These are phyloP conservation scores for Pseudogymnoascus sp. DNA, from an alignment of 2,329 filamentous ascomycete genomes.

Conservation along the genomic window DNA sequence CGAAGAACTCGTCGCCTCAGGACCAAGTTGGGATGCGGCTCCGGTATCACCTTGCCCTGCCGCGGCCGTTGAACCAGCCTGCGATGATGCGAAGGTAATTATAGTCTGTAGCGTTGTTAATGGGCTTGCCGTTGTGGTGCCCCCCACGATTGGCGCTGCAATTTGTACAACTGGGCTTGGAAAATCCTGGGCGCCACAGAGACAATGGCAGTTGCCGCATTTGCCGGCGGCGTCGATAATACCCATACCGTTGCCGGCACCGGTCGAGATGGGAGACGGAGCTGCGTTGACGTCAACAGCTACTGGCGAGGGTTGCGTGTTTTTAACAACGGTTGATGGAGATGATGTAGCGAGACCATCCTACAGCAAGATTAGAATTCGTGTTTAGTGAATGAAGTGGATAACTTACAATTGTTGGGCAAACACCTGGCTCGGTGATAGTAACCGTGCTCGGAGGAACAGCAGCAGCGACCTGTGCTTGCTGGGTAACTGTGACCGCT, in stretches of 20 bases:
- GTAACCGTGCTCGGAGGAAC: not conserved
- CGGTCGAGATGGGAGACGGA: not conserved
- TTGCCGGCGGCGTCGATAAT: not conserved
- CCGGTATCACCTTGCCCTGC: not conserved
- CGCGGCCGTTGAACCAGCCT: conserved; percentile 4
- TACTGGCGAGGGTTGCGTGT: not conserved
- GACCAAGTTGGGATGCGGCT: not conserved
- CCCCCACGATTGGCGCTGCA: not conserved
- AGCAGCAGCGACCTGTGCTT: not conserved
- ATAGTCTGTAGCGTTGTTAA: conserved; percentile 12
- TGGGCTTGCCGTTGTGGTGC: not conserved
- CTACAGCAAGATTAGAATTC: not conserved
- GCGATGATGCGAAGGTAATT: not conserved
- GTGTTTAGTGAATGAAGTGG: not conserved
- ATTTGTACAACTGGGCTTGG: not conserved
- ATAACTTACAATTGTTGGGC: not conserved
- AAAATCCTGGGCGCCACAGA: not conserved
- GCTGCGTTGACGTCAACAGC: not conserved
- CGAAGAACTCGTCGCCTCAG: not conserved
- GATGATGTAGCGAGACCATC: not conserved
- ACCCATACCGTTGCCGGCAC: not conserved
- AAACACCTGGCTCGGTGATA: not conserved
- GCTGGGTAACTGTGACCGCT: conserved; percentile 10
- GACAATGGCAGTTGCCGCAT: not conserved
- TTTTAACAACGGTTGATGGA: not conserved